Base-by-base conservation (phyloP, 306 rosid genomes). In the Quercus rubra region DNA sequence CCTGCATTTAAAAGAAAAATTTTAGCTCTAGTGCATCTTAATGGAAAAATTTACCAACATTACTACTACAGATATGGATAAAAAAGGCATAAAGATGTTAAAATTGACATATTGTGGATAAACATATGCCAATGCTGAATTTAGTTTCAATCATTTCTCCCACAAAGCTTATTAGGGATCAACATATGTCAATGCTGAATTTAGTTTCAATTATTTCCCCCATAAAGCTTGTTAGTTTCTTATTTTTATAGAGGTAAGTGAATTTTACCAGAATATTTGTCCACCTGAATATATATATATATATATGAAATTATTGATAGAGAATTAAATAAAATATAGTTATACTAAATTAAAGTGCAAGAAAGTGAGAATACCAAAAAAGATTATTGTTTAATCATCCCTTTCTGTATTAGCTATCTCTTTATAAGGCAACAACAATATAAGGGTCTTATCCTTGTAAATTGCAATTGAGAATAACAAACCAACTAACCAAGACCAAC, bases 1-100 rank as follows among this genome's bases (percentile, higher is more conserved):
- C 99, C 99, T 96, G 84, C 79, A 71, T 43, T 67, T 30, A 30
- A 41, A 30, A 18, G 41, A 74, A 77, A 31, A 75, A 0, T 64
- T 64, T 51, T 61, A 76, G 68, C 5, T 61, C 68, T 61, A 46
- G 15, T 23, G 11, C n/a, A 9, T 23, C 6, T 76, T 6, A 33
- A 62, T 6, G 13, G 70, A 38, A 38, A 69, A 70, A n/a, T 33
- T 35, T 64, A 30, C 7, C 4, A 4, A 10, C 1, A 6, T 38
- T 38, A 38, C 43, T 38, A 2, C 43, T 7, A 38, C 15, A 12
- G 15, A 49, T 12, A 12, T 49, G 54, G 54, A 49, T 49, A 12
- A 12, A 49, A 49, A 49, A 12, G 17, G 54, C 54, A 49, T 12
- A 49, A 10, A 10, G 54, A 49, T 49, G 15, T 49, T 49, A 12